Percentiles rank a stretch among this genome's conserved stretches.
phyloP scores from a whole-genome alignment of 2,329 filamentous ascomycete genomes.

The Neospermospora avenae region DNA sequence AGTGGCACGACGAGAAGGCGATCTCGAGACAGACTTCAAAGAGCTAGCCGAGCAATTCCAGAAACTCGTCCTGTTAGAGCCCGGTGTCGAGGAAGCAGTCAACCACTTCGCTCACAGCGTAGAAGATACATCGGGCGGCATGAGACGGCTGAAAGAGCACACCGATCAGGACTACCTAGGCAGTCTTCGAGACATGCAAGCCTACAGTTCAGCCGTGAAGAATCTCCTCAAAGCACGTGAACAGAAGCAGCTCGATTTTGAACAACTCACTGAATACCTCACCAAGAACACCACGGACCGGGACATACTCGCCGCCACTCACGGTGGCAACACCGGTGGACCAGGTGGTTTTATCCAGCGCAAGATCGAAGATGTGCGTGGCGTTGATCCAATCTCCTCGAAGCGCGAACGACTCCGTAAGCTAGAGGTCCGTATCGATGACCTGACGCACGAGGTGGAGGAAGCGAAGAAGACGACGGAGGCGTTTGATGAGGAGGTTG shows the following conservation, averaged over 20 bases:
- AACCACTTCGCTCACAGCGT: conserved; percentile 85
- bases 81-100: conserved; percentile 76
- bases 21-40: conserved; percentile 82
- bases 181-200: conserved; percentile 90
- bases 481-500: conserved; percentile 93
- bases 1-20: conserved; percentile 81
- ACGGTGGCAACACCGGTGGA: conserved; percentile 64
- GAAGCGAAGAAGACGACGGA: conserved; percentile 81
- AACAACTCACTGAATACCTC: conserved; percentile 92
- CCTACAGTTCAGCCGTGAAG: conserved; percentile 86
- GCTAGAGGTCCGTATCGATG: conserved; percentile 87
- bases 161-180: conserved; percentile 96
- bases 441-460: conserved; percentile 86
- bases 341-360: conserved; percentile 83
- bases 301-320: conserved; percentile 61
- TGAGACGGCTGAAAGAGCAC: conserved; percentile 79
- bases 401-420: conserved; percentile 84
- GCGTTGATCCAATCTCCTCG: conserved; percentile 92
- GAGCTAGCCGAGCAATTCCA: conserved; percentile 95
- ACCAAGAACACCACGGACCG: conserved; percentile 86
- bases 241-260: conserved; percentile 96
- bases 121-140: conserved; percentile 75
- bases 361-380: conserved; percentile 95
- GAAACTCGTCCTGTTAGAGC: conserved; percentile 84
- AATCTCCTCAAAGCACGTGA: conserved; percentile 87